phyloP scores from a whole-genome alignment of 164 flowering plant genomes.

The Stephania japonica region DNA sequence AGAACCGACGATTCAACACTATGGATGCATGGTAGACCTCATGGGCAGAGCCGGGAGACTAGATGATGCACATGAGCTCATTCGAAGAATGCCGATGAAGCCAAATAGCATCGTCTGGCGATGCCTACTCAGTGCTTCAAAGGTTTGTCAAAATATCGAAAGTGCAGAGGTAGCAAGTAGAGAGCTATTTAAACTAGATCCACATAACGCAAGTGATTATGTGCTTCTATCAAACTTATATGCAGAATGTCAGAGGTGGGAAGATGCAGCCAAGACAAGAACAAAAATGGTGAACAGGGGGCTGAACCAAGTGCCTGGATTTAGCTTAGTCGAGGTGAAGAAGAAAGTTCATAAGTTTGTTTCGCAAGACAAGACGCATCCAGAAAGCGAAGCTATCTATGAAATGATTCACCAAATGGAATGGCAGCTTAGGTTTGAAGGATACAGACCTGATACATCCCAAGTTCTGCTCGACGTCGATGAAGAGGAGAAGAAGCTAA shows the following conservation, averaged over 20 bases:
- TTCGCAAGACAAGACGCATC: conserved; percentile 52
- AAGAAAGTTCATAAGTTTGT: conserved; percentile 50
- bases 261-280: conserved; percentile 34
- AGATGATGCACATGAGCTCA: conserved; percentile 52
- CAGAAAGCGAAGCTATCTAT: conserved; percentile 35
- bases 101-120: conserved; percentile 73
- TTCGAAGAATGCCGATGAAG: conserved; percentile 56
- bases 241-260: conserved; percentile 55
- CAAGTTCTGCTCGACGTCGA: conserved; percentile 52
- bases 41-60: conserved; percentile 62
- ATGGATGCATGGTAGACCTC: conserved; percentile 82
- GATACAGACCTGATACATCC: conserved; percentile 61
- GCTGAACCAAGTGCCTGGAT: conserved; percentile 47
- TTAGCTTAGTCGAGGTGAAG: conserved; percentile 53
- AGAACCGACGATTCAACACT: conserved; percentile 63
- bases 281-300: conserved; percentile 36
- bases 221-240: conserved; percentile 52
- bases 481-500: conserved; percentile 63
- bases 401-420: conserved; percentile 85
- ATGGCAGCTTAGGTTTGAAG: conserved; percentile 82
- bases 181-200: conserved; percentile 30
- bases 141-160: conserved; percentile 40
- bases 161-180: conserved; percentile 42
- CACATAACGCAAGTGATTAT: conserved; percentile 46
- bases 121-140: conserved; percentile 61